These are phyloP conservation scores for Globisporangium middletonii DNA, from an alignment of 352 stramenopile genomes.

Conservation along the genomic window DNA sequence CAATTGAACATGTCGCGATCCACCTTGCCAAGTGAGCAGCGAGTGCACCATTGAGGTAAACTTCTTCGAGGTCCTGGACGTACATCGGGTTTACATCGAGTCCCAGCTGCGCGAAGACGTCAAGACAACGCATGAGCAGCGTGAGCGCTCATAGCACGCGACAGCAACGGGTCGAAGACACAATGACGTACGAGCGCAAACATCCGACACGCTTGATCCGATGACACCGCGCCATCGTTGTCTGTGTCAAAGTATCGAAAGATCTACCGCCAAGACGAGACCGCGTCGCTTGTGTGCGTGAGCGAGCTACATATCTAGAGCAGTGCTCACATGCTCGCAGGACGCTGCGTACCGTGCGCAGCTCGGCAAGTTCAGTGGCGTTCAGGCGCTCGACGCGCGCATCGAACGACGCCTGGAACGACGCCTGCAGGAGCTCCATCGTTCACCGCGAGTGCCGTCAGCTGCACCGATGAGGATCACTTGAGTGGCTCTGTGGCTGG, in stretches of 20 bases:
- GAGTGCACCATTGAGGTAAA: conserved; percentile 48
- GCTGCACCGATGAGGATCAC: background rate
- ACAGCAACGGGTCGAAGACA: background rate
- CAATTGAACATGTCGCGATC: too few relatives aligned
- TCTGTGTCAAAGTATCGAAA: conserved; percentile 76
- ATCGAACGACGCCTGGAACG: conserved; percentile 63
- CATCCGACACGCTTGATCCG: conserved; percentile 53
- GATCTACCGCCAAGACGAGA: conserved; percentile 25
- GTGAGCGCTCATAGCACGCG: background rate
- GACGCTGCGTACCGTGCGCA: conserved; percentile 30
- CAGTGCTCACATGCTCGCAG: background rate
- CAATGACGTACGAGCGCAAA: conserved; percentile 37
- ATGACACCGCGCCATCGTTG: conserved; percentile 46
- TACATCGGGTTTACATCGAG: conserved; percentile 44
- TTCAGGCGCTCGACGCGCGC: conserved; percentile 42
- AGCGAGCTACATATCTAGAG: background rate
- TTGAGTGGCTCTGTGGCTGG: background rate
- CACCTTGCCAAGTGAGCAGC: background rate
- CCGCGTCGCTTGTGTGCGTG: background rate
- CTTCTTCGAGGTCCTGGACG: conserved; percentile 49
- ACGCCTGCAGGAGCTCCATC: conserved; percentile 62
- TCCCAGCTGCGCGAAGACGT: conserved; percentile 25
- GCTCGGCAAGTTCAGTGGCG: conserved; percentile 42
- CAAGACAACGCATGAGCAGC: background rate
- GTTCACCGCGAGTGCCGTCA: background rate